These are phyloP conservation scores for Sporothrix sp. DNA, from an alignment of 2,329 filamentous ascomycete species.

Conservation along the genomic window DNA sequence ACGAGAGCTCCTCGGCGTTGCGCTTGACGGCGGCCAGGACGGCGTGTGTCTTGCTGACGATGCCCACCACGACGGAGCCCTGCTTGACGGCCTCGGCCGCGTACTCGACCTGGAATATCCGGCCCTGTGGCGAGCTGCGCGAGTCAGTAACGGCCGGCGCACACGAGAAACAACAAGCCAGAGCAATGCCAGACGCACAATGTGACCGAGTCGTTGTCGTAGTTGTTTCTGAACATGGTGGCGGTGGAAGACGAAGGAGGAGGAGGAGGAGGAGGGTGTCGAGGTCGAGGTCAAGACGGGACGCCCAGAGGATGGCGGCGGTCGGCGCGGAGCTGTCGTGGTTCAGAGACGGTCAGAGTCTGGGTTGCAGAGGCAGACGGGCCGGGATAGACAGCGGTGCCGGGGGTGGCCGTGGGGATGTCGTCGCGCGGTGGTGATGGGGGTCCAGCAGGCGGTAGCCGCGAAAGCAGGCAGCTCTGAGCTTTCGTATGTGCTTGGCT, in stretches of 20 bases:
- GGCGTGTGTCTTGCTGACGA: slow-evolving; percentile 96
- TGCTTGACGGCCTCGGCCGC: slow-evolving; percentile 98
- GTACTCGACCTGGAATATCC: slow-evolving; percentile 99
- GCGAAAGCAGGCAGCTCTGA: slow-evolving; percentile 19
- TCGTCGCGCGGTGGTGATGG: background rate
- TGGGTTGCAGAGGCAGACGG: too few species aligned
- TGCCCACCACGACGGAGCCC: slow-evolving; percentile 92
- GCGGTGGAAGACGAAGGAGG: slow-evolving; percentile 8
- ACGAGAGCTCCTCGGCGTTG: slow-evolving; percentile 98
- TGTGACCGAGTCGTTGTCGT: slow-evolving; percentile 99
- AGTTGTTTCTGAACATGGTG: slow-evolving; percentile 99
- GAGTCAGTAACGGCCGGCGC: too few species aligned
- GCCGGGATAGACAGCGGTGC: too few species aligned
- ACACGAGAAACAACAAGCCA: too few species aligned
- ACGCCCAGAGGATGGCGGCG: background rate
- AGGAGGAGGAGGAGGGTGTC: background rate
- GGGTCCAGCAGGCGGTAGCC: background rate
- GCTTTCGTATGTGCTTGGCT: slow-evolving; percentile 17
- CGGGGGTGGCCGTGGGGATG: background rate
- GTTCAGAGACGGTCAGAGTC: too few species aligned
- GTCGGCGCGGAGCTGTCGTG: too few species aligned
- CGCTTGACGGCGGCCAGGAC: slow-evolving; percentile 96
- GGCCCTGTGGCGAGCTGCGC: slow-evolving; percentile 96
- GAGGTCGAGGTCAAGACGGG: background rate
- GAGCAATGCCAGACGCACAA: slow-evolving; percentile 58